Conservation (phyloP, 495 filamentous ascomycete genomes). For the Lentithecium fluviatile region DNA sequence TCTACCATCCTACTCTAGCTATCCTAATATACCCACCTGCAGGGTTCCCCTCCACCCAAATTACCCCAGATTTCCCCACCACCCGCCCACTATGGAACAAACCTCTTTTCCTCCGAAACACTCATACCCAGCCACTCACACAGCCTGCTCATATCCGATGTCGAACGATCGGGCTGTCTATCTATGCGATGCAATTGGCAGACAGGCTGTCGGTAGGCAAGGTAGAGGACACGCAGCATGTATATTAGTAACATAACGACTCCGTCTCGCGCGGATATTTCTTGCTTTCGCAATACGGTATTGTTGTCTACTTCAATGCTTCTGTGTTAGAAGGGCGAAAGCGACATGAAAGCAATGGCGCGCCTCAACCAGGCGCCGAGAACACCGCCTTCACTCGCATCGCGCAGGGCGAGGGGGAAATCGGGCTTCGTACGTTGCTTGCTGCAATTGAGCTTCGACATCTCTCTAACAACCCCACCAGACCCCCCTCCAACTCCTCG, state of each 20-base stretch:
- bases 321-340: too few relatives aligned
- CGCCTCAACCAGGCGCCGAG: neutral
- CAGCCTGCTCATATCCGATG: too few relatives aligned
- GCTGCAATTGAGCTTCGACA: neutral
- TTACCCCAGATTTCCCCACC: constrained; percentile 21
- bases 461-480: neutral
- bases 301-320: neutral
- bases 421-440: neutral
- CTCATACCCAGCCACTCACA: constrained; percentile 7
- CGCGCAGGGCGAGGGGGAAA: neutral
- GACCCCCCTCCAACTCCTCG: neutral
- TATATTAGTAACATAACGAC: too few relatives aligned
- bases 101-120: neutral
- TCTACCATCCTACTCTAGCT: too few relatives aligned
- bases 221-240: neutral
- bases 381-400: neutral
- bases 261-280: neutral
- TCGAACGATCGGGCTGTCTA: too few relatives aligned
- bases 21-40: neutral
- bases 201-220: neutral
- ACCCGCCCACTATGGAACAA: constrained; percentile 13
- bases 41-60: constrained; percentile 15
- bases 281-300: neutral
- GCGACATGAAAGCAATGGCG: neutral
- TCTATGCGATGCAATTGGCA: neutral